Evolutionary conservation across 208 protist species (phyloP).

Genomic region (Entamoeba invadens): DNA sequence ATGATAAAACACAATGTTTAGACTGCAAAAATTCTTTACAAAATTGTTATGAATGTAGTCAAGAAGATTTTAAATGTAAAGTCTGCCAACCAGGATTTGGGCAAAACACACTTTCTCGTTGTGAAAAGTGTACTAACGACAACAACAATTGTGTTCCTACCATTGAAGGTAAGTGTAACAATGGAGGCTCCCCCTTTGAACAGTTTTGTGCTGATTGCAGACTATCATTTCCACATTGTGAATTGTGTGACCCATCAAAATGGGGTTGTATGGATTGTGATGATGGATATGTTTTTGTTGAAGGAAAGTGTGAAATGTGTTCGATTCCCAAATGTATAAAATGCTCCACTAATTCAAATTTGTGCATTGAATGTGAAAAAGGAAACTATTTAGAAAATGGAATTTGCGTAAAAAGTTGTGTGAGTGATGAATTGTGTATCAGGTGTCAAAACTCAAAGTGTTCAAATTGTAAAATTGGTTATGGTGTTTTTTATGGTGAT

Average conservation of each 20-base stretch:
- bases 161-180: background rate
- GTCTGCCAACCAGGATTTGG: background rate
- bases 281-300: background rate
- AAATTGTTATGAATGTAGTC: background rate
- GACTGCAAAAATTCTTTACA: background rate
- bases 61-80: background rate
- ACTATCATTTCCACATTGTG: background rate
- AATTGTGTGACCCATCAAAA: background rate
- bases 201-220: background rate
- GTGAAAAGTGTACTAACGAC: background rate
- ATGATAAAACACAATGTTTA: background rate
- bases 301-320: background rate
- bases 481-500: background rate
- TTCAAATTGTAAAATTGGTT: background rate
- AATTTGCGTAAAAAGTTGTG: background rate
- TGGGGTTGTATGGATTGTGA: background rate
- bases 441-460: background rate
- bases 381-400: background rate
- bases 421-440: background rate
- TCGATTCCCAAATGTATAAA: background rate
- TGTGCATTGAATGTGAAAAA: background rate
- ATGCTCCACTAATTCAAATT: background rate
- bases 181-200: background rate
- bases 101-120: too few relatives aligned
- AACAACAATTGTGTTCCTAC: background rate